Evolutionary conservation across 768 basidiomycete genomes (phyloP).

Genomic region (Boletus subparvulus): DNA sequence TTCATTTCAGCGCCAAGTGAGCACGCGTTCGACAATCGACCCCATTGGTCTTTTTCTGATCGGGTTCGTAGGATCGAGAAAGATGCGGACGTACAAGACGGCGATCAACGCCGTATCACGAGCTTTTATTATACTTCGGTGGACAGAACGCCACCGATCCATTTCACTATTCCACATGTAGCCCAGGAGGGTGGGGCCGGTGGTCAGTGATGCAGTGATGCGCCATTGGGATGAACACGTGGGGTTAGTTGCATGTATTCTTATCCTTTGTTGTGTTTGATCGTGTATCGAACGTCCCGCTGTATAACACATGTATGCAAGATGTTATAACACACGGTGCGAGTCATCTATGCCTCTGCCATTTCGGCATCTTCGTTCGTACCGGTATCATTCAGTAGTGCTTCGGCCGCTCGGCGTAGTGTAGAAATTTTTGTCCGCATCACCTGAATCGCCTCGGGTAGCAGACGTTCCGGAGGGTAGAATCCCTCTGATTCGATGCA

Average conservation of each 20-base stretch:
- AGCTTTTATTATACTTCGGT: conserved; percentile 37
- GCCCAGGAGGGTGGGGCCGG: conserved; percentile 1
- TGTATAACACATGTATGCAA: conserved; percentile 7
- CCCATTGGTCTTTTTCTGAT: background rate
- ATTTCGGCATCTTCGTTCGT: conserved; percentile 55
- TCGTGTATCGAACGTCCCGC: background rate
- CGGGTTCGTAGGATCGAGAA: conserved; percentile 24
- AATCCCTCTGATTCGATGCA: conserved; percentile 89
- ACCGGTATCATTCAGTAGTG: conserved; percentile 45
- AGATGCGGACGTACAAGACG: conserved; percentile 14
- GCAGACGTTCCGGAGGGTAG: conserved; percentile 79
- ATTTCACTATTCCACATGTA: conserved; percentile 22
- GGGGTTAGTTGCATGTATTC: background rate
- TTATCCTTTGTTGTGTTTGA: background rate
- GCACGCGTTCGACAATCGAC: background rate
- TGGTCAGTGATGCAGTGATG: conserved; percentile 16
- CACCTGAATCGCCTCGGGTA: conserved; percentile 77
- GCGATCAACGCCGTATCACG: conserved; percentile 29
- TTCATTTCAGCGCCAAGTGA: conserved; percentile 44
- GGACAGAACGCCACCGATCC: conserved; percentile 35
- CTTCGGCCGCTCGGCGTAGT: conserved; percentile 59
- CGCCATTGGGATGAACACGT: background rate
- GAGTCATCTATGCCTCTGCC: conserved; percentile 37
- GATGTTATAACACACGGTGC: background rate
- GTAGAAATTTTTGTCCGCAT: conserved; percentile 76